Conservation (phyloP, 352 stramenopile species). For the Globisporangium radiosum region DNA sequence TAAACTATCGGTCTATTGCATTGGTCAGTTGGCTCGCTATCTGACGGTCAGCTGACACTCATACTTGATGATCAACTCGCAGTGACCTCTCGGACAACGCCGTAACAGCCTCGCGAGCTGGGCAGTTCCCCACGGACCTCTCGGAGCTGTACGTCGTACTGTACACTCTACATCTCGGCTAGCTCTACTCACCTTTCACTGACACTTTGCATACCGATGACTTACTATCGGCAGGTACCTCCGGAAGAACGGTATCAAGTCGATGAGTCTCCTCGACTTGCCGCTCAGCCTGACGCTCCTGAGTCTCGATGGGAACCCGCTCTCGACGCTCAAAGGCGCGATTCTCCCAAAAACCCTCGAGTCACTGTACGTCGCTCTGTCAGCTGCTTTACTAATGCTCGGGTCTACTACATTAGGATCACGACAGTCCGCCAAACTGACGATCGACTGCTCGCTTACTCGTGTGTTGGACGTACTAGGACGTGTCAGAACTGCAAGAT, state of each 20-base stretch:
- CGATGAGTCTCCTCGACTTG: conserved; percentile 15
- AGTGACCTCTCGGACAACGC: conserved; percentile 15
- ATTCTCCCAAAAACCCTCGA: conserved; percentile 36
- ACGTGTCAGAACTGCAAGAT: conserved; percentile 17
- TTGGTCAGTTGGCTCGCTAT: neutral
- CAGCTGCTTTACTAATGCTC: neutral
- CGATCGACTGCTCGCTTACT: no score
- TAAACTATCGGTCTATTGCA: neutral
- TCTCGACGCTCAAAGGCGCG: conserved; percentile 27
- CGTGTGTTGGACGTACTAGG: conserved; percentile 1
- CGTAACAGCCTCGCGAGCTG: conserved; percentile 5
- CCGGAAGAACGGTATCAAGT: conserved; percentile 9
- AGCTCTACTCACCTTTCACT: neutral
- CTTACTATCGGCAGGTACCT: conserved; percentile 5
- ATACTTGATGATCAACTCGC: no score
- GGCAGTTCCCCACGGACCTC: conserved; percentile 11
- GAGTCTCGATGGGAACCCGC: conserved; percentile 30
- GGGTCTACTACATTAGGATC: neutral
- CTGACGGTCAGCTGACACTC: neutral
- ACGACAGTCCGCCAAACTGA: neutral
- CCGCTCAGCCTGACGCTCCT: conserved; percentile 12
- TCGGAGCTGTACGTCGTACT: conserved; percentile 4
- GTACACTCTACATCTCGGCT: neutral
- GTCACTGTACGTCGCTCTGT: conserved; percentile 15
- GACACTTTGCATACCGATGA: no score